These are phyloP conservation scores for Ajuga chamaepitys DNA, from an alignment of 257 asterid species.

Conservation along the genomic window DNA sequence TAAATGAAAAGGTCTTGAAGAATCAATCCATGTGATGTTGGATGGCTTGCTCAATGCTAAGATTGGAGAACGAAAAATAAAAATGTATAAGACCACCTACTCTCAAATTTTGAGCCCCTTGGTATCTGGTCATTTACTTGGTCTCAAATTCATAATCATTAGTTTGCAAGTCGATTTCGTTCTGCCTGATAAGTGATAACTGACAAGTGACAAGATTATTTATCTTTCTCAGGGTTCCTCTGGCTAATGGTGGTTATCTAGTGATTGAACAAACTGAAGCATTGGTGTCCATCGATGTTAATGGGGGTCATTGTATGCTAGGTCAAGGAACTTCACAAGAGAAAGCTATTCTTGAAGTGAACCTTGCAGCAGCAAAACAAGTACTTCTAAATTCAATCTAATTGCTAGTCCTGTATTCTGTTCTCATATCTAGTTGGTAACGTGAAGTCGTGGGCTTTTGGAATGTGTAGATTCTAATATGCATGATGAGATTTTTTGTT, in stretches of 20 bases:
- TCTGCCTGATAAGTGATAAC: too few relatives aligned
- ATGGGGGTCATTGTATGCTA: constrained; percentile 95
- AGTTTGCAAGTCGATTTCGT: constrained; percentile 13
- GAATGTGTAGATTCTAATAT: background rate
- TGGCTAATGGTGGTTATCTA: constrained; percentile 91
- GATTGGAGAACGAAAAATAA: background rate
- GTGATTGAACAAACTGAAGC: constrained; percentile 99
- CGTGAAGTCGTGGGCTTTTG: constrained; percentile 1
- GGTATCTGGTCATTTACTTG: background rate
- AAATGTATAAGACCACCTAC: background rate
- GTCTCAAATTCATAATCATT: background rate
- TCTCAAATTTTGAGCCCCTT: background rate
- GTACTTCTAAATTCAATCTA: constrained; percentile 31
- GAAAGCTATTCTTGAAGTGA: constrained; percentile 85
- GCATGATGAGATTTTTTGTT: constrained; percentile 6
- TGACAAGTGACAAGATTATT: constrained; percentile 14
- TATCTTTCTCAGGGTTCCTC: constrained; percentile 60
- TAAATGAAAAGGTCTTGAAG: background rate
- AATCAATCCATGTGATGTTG: background rate
- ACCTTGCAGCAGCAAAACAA: constrained; percentile 93
- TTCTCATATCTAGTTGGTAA: constrained; percentile 1
- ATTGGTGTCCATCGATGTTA: constrained; percentile 89
- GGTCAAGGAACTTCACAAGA: constrained; percentile 95
- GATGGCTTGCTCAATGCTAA: background rate
- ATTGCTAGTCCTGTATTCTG: background rate